These are phyloP conservation scores for Metschnikowia similis DNA, from an alignment of 805 yeast genomes.

Conservation along the genomic window DNA sequence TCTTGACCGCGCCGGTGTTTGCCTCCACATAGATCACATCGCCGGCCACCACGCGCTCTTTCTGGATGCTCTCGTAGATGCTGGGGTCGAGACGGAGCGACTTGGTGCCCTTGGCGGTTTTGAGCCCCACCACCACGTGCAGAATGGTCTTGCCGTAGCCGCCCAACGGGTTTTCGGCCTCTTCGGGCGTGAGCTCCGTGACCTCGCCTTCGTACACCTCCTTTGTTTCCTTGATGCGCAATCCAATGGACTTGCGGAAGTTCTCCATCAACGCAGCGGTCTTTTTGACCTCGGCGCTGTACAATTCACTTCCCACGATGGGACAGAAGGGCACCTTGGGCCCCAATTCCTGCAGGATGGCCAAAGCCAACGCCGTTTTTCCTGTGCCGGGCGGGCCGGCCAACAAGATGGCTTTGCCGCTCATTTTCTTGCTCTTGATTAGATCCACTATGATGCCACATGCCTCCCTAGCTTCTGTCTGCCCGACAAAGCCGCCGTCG, in stretches of 20 bases:
- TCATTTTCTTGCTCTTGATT: constrained; percentile 86
- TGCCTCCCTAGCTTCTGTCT: constrained; percentile 75
- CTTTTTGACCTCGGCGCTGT: constrained; percentile 94
- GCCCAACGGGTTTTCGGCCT: constrained; percentile 93
- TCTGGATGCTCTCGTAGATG: constrained; percentile 89
- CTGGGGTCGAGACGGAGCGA: constrained; percentile 85
- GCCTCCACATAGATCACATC: constrained; percentile 97
- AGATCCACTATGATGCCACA: constrained; percentile 93
- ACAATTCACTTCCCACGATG: constrained; percentile 90
- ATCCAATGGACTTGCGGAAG: constrained; percentile 93
- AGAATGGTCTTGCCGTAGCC: constrained; percentile 96
- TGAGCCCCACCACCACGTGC: constrained; percentile 90
- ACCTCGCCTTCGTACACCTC: constrained; percentile 99
- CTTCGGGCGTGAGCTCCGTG: constrained; percentile 91
- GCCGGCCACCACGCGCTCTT: constrained; percentile 91
- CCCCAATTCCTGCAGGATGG: constrained; percentile 93
- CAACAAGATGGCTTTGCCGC: constrained; percentile 90
- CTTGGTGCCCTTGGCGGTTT: constrained; percentile 88
- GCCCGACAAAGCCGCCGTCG: constrained; percentile 89
- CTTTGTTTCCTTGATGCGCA: constrained; percentile 92
- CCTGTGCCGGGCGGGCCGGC: constrained; percentile 99
- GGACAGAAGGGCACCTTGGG: constrained; percentile 98
- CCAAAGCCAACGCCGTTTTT: constrained; percentile 94
- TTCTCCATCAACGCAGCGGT: constrained; percentile 96
- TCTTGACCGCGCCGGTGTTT: constrained; percentile 93